phyloP scores from a whole-genome alignment of 202 grass and related monocot species.

The Alloteropsis angusta region DNA sequence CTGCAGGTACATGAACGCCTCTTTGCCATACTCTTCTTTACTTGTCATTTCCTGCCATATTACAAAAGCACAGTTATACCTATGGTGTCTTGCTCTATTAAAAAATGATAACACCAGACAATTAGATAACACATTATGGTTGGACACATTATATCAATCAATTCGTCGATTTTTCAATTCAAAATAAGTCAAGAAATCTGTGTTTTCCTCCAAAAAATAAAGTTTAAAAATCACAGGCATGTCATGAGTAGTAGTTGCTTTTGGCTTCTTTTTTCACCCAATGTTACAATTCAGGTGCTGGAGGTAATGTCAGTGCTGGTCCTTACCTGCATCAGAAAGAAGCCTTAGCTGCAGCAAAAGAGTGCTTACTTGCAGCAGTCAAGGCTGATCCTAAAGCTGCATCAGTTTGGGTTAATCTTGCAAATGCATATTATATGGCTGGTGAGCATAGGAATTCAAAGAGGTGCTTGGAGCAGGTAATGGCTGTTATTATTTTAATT shows the following conservation, averaged over 20 bases:
- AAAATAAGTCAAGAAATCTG: background rate
- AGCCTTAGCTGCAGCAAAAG: constrained; percentile 77
- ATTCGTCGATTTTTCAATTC: background rate
- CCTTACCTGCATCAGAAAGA: constrained; percentile 66
- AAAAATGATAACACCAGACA: constrained; percentile 7
- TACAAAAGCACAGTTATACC: background rate
- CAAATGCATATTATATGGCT: constrained; percentile 82
- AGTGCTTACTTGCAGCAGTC: constrained; percentile 66
- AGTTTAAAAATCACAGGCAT: background rate
- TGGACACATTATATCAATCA: background rate
- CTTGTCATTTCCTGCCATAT: background rate
- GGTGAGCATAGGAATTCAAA: constrained; percentile 81
- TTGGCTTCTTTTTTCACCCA: constrained; percentile 8
- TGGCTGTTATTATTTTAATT: background rate
- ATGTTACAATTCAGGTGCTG: constrained; percentile 45
- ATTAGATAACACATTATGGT: background rate
- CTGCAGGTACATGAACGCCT: constrained; percentile 48
- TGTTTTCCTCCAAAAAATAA: background rate
- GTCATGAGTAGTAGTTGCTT: background rate
- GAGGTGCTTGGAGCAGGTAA: constrained; percentile 93
- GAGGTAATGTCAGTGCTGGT: constrained; percentile 39
- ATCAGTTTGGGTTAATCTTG: constrained; percentile 90
- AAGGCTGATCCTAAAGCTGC: constrained; percentile 79
- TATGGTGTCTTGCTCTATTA: background rate
- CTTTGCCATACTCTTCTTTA: constrained; percentile 21